Evolutionary conservation across 1,284 basidiomycete genomes (phyloP), one percentile per base, ranked within the genome.

Genomic region (Cystobasidium sp.): DNA sequence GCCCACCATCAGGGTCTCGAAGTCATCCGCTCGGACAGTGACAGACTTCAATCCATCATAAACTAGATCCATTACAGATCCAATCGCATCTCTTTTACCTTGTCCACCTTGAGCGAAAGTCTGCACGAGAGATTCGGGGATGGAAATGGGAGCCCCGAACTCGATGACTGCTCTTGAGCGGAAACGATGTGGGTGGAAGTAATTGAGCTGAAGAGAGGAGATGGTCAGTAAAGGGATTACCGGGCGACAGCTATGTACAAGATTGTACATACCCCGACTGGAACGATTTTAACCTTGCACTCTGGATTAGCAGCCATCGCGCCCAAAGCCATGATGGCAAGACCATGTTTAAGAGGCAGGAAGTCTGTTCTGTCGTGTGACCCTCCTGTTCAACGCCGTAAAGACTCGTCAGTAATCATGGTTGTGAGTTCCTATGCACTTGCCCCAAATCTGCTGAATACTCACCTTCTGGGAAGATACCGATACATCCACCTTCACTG

Each of bases 21-120:
- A 99, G 83, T 99, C 97, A 0, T 97, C 94, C 9, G 96, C 94
- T 70, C 95, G 87, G 56, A 99, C 88, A 0, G 97, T 99, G 56
- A 99, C 97, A 1, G 94, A 95, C 84, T 98, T 97, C 78, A 99
- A 85, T n/a, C 89, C 92, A 81, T 98, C 93, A 80, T 97, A 97
- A 74, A 97, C 91, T 74, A 97, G 85, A 79, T 97, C 92, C 77
- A 99, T 86, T 79, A 98, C 88, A 81, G 92, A 91, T 9, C 89
- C 87, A 58, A 96, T 93, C 0, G 97, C 96, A 79, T 95, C 91
- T 76, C 93, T 86, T 84, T 99, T 99, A 80, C 91, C 88, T 41
- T 86, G 83, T 7, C 96, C 96, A 20, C 97, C 97, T 78, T 90
- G 86, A 80, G 93, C 93, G 84, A 96, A 99, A 87, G 92, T 90